phyloP scores from a whole-genome alignment of 2,329 filamentous ascomycete genomes.

The Exophiala alcalophila region DNA sequence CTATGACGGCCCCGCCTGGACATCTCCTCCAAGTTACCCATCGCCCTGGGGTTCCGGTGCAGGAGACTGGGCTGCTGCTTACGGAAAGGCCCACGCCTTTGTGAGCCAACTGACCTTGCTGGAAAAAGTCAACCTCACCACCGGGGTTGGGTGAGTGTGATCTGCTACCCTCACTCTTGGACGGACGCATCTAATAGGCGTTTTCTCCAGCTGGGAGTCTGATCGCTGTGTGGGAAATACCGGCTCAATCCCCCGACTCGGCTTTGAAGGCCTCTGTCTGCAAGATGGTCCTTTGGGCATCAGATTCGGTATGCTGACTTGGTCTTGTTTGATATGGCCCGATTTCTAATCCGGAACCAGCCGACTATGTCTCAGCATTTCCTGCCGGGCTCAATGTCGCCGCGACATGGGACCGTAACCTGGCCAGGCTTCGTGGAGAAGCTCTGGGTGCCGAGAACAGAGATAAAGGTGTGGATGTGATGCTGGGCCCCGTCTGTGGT shows the following conservation, averaged over 20 bases:
- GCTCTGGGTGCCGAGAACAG: constrained; percentile 74
- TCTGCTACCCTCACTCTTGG: constrained; percentile 1
- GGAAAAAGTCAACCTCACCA: constrained; percentile 95
- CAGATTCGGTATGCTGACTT: constrained; percentile 54
- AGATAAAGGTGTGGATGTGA: constrained; percentile 71
- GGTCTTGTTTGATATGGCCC: neutral
- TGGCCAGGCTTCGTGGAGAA: constrained; percentile 66
- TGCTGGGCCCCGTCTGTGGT: constrained; percentile 74
- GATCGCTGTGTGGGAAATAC: constrained; percentile 76
- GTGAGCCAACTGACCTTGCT: constrained; percentile 77
- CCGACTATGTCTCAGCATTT: constrained; percentile 80
- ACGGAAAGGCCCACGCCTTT: constrained; percentile 71
- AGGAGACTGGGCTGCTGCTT: constrained; percentile 72
- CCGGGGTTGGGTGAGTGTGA: constrained; percentile 70
- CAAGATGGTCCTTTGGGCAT: constrained; percentile 83
- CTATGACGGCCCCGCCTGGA: constrained; percentile 33
- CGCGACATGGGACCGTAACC: constrained; percentile 73
- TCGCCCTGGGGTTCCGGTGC: constrained; percentile 80
- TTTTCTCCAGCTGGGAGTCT: constrained; percentile 55
- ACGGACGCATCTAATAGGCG: neutral
- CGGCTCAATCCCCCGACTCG: constrained; percentile 53
- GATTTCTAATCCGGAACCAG: constrained; percentile 36
- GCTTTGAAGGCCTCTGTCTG: constrained; percentile 72
- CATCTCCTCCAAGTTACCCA: constrained; percentile 70
- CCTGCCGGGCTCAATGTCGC: constrained; percentile 74